Conservation (phyloP, 2,329 filamentous ascomycete genomes). For the Botrytis hyacinthi region DNA sequence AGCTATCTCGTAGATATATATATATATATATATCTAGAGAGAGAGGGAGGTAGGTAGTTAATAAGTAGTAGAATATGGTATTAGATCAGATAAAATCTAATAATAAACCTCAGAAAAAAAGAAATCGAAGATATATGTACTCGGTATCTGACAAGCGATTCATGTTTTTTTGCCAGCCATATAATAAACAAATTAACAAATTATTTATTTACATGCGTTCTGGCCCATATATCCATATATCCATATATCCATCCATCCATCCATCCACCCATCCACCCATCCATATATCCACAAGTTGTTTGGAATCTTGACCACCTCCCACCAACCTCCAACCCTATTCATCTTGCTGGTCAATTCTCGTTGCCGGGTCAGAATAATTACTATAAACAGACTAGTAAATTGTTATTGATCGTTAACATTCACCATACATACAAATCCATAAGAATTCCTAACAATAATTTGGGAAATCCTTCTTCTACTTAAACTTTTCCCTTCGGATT, state of each 20-base stretch:
- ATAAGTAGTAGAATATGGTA: too few species aligned
- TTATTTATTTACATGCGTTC: background rate
- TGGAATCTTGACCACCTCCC: too few species aligned
- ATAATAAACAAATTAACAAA: background rate
- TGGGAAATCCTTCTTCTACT: conserved; percentile 5
- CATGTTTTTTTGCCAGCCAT: background rate
- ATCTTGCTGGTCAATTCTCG: conserved; percentile 8
- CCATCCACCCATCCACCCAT: too few species aligned
- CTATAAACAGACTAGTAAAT: conserved; percentile 21
- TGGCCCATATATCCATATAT: background rate
- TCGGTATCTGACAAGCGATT: too few species aligned
- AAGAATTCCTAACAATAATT: conserved; percentile 1
- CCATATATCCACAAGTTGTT: too few species aligned
- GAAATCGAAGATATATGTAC: too few species aligned
- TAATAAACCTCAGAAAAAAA: too few species aligned
- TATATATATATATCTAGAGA: background rate
- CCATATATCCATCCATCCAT: too few species aligned
- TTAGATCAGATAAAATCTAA: background rate
- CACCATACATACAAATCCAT: conserved; percentile 17
- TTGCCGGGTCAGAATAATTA: conserved; percentile 20
- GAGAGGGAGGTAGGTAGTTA: too few species aligned
- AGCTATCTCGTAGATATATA: background rate
- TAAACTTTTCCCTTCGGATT: background rate
- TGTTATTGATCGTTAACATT: conserved; percentile 12
- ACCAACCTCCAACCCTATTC: background rate